phyloP scores from a whole-genome alignment of 179 eudicot species.

The Drosera spatulata region DNA sequence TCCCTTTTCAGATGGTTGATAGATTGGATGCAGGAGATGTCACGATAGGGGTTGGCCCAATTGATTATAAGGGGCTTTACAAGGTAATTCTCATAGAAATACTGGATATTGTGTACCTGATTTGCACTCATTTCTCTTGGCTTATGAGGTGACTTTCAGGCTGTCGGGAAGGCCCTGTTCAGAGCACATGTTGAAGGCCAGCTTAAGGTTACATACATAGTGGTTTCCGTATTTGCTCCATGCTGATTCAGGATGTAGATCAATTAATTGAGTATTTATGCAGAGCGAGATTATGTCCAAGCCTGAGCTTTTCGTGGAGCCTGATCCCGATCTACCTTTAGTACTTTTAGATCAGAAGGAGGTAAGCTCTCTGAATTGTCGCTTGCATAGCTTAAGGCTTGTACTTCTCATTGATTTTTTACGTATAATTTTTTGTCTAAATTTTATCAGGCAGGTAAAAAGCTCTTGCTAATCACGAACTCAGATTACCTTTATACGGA shows the following conservation, averaged over 20 bases:
- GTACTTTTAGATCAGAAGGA: conserved; percentile 92
- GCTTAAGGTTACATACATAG: conserved; percentile 47
- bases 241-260: conserved; percentile 7
- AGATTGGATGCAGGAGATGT: conserved; percentile 85
- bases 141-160: conserved; percentile 38
- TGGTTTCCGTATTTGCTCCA: conserved; percentile 2
- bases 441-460: conserved; percentile 77
- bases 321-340: conserved; percentile 94
- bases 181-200: conserved; percentile 98
- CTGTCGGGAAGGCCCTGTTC: conserved; percentile 95
- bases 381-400: too few relatives aligned
- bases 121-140: conserved; percentile 3
- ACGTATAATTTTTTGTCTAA: conserved; percentile 9
- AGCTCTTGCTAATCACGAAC: conserved; percentile 83
- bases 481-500: conserved; percentile 83
- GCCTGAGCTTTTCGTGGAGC: conserved; percentile 91
- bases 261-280: conserved; percentile 9
- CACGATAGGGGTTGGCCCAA: conserved; percentile 67
- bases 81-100: conserved; percentile 36
- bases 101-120: background rate
- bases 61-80: conserved; percentile 95
- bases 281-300: conserved; percentile 98
- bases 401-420: background rate
- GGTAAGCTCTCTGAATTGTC: conserved; percentile 17
- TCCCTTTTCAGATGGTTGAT: conserved; percentile 63